These are phyloP conservation scores for Cubamyces lactineus DNA, from an alignment of 768 basidiomycete species.

Conservation along the genomic window DNA sequence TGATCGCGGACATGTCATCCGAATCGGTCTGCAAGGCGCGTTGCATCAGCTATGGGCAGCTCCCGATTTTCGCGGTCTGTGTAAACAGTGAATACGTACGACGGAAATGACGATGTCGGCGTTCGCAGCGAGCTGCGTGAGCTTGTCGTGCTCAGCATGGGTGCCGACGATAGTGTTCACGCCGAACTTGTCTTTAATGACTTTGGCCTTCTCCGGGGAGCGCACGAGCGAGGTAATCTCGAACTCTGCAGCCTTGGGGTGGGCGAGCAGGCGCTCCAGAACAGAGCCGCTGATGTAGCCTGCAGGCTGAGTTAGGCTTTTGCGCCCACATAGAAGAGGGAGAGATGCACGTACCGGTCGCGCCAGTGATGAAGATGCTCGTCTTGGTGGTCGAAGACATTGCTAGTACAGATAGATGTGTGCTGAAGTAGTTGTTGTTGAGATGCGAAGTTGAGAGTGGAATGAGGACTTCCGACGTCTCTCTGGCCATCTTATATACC, in stretches of 20 bases:
- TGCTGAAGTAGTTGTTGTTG: neutral
- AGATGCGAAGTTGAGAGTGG: neutral
- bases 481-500: too few species aligned
- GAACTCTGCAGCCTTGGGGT: slow-evolving; percentile 27
- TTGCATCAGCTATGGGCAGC: neutral
- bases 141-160: slow-evolving; percentile 40
- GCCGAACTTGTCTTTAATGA: slow-evolving; percentile 22
- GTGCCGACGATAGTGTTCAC: slow-evolving; percentile 28
- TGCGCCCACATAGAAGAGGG: neutral
- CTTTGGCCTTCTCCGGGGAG: slow-evolving; percentile 9
- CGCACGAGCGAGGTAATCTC: slow-evolving; percentile 15
- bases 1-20: slow-evolving; percentile 48
- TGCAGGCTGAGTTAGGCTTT: slow-evolving; percentile 18
- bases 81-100: slow-evolving; percentile 21
- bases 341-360: slow-evolving; percentile 40
- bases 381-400: slow-evolving; percentile 30
- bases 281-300: slow-evolving; percentile 65
- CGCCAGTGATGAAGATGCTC: slow-evolving; percentile 48
- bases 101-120: slow-evolving; percentile 43
- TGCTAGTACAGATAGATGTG: neutral
- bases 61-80: too few species aligned
- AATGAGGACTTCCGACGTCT: neutral
- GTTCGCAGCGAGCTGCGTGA: slow-evolving; percentile 43
- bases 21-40: slow-evolving; percentile 41
- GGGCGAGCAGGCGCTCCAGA: slow-evolving; percentile 48